Base-by-base conservation (phyloP, 208 protist species). In the Leishmania mexicana region DNA sequence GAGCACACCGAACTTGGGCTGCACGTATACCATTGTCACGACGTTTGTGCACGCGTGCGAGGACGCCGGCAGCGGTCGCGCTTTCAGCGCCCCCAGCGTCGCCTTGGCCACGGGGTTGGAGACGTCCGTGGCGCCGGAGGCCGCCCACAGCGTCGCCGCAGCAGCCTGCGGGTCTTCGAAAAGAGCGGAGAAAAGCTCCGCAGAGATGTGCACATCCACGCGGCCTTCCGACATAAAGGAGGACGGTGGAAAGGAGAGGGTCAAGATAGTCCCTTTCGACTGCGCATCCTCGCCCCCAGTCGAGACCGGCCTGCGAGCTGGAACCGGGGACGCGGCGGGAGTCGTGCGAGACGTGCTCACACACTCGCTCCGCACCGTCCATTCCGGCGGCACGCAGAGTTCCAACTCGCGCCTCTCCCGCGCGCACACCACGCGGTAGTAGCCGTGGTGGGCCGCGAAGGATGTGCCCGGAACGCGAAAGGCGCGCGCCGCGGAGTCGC, bases 11-110 rank as follows among this genome's bases (percentile, higher is more conserved):
- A 94, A 42, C 19, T 79, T 58, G 2, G 83, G 68, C 77, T 94
- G 88, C 47, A 76, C 79, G 76, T 90, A 94, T 35, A 91, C 83
- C 47, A 88, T 80, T 17, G 71, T 85, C 71, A 92, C 51, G 24
- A 60, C 60, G 64, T 79, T 85, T n/a, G 72, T 24, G 15, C 72
- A 77, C 35, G 40, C 77, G 72, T 67, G 82, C 71, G 82, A 54
- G 31, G 82, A 38, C 15, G 60, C 53, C 51, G 81, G 35, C 45
- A 78, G 53, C 8, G 54, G 42, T 17, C 82, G 77, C 38, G 72
- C 82, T n/a, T 77, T 81, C n/a, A 81, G 42, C 8, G 42, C 53
- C 17, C 21, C 21, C 1, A 85, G 79, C 2, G 82, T 79, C 3
- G 60, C 77, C 38, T 42, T 62, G 19, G 82, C 82, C 13, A 62